phyloP scores from a whole-genome alignment of 2,329 filamentous ascomycete species.

The Akanthomyces lecanii region DNA sequence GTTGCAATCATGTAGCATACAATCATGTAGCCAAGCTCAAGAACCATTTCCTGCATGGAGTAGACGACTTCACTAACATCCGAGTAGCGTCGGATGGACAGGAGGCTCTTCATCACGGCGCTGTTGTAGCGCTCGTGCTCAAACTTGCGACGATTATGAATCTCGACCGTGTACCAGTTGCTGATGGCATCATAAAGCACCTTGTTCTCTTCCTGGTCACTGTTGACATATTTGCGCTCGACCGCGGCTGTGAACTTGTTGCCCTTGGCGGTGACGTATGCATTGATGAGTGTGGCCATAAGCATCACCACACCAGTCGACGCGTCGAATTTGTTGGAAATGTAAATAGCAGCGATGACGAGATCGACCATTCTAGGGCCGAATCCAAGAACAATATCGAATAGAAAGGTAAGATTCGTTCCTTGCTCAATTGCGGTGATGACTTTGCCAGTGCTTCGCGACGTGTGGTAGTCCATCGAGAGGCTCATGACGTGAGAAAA shows the following conservation, averaged over 20 bases:
- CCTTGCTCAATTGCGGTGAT: conserved; percentile 60
- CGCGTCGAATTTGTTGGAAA: conserved; percentile 51
- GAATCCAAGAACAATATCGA: conserved; percentile 56
- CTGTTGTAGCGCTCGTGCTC: conserved; percentile 24
- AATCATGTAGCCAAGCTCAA: conserved; percentile 23
- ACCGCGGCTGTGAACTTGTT: conserved; percentile 18
- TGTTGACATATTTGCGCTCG: conserved; percentile 18
- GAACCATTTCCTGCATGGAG: conserved; percentile 16
- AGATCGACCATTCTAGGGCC: conserved; percentile 58
- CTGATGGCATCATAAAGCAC: conserved; percentile 22
- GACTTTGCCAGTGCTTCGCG: conserved; percentile 58
- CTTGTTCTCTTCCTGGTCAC: conserved; percentile 20
- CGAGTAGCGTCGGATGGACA: conserved; percentile 15
- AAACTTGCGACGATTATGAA: conserved; percentile 28
- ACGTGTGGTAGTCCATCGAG: conserved; percentile 64
- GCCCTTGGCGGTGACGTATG: conserved; percentile 20
- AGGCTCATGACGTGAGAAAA: conserved; percentile 64
- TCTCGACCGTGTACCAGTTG: conserved; percentile 51
- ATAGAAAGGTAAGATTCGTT: conserved; percentile 50
- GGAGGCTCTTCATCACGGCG: conserved; percentile 16
- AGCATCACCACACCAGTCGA: conserved; percentile 24
- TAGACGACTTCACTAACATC: conserved; percentile 17
- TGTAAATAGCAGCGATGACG: conserved; percentile 53
- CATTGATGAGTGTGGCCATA: conserved; percentile 19
- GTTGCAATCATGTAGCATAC: conserved; percentile 22